Evolutionary conservation across 1,284 basidiomycete genomes (phyloP), one percentile per base, ranked within the genome.

Genomic region (Trichosporon coremiiforme): DNA sequence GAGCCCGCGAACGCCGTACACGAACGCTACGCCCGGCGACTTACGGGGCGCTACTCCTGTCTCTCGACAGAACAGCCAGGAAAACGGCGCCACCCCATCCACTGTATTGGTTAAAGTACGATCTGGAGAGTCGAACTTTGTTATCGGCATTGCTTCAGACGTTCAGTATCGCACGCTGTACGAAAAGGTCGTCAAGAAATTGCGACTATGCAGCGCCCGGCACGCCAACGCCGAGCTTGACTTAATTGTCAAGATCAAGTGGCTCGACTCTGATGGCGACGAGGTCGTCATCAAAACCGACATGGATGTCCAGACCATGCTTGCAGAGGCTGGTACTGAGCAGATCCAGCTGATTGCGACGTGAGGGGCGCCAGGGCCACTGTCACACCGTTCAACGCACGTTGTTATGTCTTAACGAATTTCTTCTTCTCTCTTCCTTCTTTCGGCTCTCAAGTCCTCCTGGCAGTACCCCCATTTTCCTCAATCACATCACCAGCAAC

Each of bases 171-270:
- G 85, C 68, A 91, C 94, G 45, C 86, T 99, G 64, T 89, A 95
- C 70, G 91, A 95, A 78, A 92, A 91, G 81, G 93, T 98, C 2
- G 89, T 91, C 35, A 90, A 91, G 85, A 98, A 98, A 87, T 93
- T 98, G 75, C 88, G 92, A 25, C 85, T 95, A 20, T 95, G 93
- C 79, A 92, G 93, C 25, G 90, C 89, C 3, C 86, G 89, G 68
- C 85, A 91, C 47, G 89, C 90, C 53, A 89, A 91, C 79, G 87
- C 88, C 29, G 90, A 91, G 0, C 83, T 95, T 75, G 89, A 92
- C 66, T 89, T 95, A 74, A 41, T 65, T n/a, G 57, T 82, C 22
- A 73, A 76, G 66, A 77, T 82, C 76, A 78, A 78, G 68, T 82
- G 79, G 79, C 72, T 82, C 60, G 80, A 82, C 69, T 68, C 74